phyloP scores from a whole-genome alignment of 495 filamentous ascomycete species.

The Xylaria cubensis region DNA sequence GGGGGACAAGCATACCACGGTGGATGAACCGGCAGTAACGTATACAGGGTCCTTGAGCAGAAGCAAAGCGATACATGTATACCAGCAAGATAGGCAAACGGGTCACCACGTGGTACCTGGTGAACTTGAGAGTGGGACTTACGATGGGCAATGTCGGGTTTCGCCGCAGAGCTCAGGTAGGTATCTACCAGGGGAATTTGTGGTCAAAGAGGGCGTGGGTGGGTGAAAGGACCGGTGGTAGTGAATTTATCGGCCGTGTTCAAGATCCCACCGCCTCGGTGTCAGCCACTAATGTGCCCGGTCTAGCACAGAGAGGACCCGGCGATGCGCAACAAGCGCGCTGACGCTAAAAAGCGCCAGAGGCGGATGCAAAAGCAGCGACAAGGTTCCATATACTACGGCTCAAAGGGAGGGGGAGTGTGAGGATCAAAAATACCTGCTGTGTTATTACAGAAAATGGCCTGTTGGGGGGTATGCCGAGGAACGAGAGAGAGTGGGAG shows the following conservation, averaged over 20 bases:
- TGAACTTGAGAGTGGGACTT: constrained; percentile 20
- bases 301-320: constrained; percentile 32
- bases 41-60: constrained; percentile 8
- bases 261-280: constrained; percentile 22
- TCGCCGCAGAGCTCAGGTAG: constrained; percentile 3
- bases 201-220: constrained; percentile 31
- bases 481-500: constrained; percentile 22
- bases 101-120: constrained; percentile 22
- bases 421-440: constrained; percentile 24
- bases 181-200: neutral
- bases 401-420: constrained; percentile 24
- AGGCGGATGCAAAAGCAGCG: constrained; percentile 49
- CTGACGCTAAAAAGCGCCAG: constrained; percentile 48
- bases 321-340: constrained; percentile 42
- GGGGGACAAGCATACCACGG: constrained; percentile 21
- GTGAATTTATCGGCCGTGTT: constrained; percentile 9
- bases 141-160: constrained; percentile 19
- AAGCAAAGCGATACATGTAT: neutral
- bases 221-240: constrained; percentile 26
- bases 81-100: constrained; percentile 10
- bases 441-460: constrained; percentile 16
- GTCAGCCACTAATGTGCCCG: constrained; percentile 31
- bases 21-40: constrained; percentile 3
- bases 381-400: constrained; percentile 36
- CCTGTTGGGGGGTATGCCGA: constrained; percentile 19